Conservation (phyloP, 2,329 filamentous ascomycete species). For the Chaetomiaceae sp. region DNA sequence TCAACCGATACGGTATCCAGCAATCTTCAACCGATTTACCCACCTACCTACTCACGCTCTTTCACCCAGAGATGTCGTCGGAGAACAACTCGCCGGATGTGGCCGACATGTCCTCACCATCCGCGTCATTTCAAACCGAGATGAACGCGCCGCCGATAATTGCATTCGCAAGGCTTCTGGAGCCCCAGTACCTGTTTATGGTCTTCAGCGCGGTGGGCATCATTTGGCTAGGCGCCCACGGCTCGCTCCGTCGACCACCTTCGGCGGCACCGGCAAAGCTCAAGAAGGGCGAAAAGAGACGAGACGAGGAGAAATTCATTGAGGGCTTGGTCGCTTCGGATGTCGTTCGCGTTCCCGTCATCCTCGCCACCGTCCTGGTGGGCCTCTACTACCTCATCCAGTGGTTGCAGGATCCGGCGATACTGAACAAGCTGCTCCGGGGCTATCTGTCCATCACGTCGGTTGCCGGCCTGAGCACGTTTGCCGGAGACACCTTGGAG, state of each 20-base stretch:
- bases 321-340: conserved; percentile 69
- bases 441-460: conserved; percentile 80
- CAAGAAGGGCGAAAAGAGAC: conserved; percentile 39
- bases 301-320: conserved; percentile 50
- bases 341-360: conserved; percentile 77
- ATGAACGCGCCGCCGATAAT: conserved; percentile 3
- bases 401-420: conserved; percentile 73
- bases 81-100: conserved; percentile 3
- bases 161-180: conserved; percentile 18
- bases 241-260: conserved; percentile 75
- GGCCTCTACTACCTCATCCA: conserved; percentile 85
- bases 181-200: conserved; percentile 41
- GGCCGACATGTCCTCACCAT: conserved; percentile 6
- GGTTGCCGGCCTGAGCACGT: conserved; percentile 67
- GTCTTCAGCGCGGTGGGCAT: conserved; percentile 68
- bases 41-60: no score
- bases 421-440: conserved; percentile 78
- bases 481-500: conserved; percentile 68
- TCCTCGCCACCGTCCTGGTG: conserved; percentile 66
- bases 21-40: background rate
- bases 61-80: conserved; percentile 15
- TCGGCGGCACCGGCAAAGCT: conserved; percentile 64
- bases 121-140: background rate
- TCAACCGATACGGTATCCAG: no score
- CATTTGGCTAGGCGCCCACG: conserved; percentile 80